Conservation (phyloP, 129 eudicot species). For the Chrysanthemum seticuspe region DNA sequence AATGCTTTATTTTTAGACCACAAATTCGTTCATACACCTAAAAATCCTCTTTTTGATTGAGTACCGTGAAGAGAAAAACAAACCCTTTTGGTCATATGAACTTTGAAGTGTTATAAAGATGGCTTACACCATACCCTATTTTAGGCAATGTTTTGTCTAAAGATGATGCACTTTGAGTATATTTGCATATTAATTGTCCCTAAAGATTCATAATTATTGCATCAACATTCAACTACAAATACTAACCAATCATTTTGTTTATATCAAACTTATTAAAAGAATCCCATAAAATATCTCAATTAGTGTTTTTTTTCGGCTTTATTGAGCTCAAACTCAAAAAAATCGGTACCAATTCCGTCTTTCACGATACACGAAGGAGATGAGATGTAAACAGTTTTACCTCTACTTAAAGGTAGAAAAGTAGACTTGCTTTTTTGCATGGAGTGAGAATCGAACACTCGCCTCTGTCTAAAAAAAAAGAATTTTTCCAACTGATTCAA, state of each 20-base stretch:
- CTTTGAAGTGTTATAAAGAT: slow-evolving; percentile 17
- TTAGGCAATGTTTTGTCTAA: slow-evolving; percentile 22
- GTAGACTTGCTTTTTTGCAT: too few relatives aligned
- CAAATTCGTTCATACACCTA: slow-evolving; percentile 19
- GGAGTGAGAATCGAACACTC: too few relatives aligned
- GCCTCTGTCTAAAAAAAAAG: too few relatives aligned
- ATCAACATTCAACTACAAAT: slow-evolving; percentile 26
- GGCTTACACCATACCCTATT: slow-evolving; percentile 35
- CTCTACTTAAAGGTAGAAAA: too few relatives aligned
- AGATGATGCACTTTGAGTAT: slow-evolving; percentile 42
- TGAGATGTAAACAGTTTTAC: too few relatives aligned
- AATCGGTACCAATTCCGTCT: too few relatives aligned
- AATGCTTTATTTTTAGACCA: neutral
- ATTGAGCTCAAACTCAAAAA: neutral
- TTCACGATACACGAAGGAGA: too few relatives aligned
- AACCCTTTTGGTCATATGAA: slow-evolving; percentile 9
- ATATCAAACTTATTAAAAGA: slow-evolving; percentile 1
- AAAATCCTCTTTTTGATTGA: slow-evolving; percentile 10
- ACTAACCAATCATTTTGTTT: slow-evolving; percentile 22
- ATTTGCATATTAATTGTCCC: slow-evolving; percentile 37
- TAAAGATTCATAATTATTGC: slow-evolving; percentile 34
- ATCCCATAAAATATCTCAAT: neutral
- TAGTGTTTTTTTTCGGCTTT: neutral
- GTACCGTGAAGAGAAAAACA: slow-evolving; percentile 22
- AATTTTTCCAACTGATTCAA: too few relatives aligned